A percentile compares a stretch with the other conserved stretches of the same genome.
Evolutionary conservation across 257 asterid genomes (phyloP).

Genomic region (Solanum microdontum): DNA sequence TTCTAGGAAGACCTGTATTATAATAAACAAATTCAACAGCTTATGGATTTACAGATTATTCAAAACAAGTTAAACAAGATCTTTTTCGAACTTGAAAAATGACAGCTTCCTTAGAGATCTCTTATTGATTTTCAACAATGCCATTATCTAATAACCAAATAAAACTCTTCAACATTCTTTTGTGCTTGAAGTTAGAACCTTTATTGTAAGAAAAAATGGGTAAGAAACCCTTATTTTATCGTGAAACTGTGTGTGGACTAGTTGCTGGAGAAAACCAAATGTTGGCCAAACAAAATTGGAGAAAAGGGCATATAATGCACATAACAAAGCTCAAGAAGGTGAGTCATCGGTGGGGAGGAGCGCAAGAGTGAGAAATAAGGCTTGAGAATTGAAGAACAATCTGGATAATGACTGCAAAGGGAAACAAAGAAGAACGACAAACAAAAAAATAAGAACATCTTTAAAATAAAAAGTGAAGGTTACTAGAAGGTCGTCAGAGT

Average conservation of each 20-base stretch:
- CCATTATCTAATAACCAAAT: background rate
- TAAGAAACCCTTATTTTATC: background rate
- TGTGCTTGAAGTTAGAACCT: background rate
- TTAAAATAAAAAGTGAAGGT: background rate
- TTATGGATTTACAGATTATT: no score
- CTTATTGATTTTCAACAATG: background rate
- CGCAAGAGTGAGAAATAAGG: background rate
- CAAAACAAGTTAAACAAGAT: no score
- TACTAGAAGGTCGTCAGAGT: background rate
- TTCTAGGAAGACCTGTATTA: background rate
- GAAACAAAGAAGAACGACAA: background rate
- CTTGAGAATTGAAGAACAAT: no score
- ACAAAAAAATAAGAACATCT: no score
- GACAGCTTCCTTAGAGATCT: no score
- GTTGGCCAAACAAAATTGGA: background rate
- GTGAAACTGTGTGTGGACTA: background rate
- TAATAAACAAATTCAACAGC: background rate
- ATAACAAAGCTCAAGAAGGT: background rate
- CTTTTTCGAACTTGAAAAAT: background rate
- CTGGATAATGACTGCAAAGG: background rate
- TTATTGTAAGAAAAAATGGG: background rate
- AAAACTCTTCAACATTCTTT: background rate
- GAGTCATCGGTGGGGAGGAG: background rate
- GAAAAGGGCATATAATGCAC: background rate
- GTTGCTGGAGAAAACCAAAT: background rate